A percentile compares a stretch with the other conserved stretches of the same genome.
These are phyloP conservation scores for Colletotrichum orchidophilum DNA, from an alignment of 2,329 filamentous ascomycete species.

Conservation along the genomic window DNA sequence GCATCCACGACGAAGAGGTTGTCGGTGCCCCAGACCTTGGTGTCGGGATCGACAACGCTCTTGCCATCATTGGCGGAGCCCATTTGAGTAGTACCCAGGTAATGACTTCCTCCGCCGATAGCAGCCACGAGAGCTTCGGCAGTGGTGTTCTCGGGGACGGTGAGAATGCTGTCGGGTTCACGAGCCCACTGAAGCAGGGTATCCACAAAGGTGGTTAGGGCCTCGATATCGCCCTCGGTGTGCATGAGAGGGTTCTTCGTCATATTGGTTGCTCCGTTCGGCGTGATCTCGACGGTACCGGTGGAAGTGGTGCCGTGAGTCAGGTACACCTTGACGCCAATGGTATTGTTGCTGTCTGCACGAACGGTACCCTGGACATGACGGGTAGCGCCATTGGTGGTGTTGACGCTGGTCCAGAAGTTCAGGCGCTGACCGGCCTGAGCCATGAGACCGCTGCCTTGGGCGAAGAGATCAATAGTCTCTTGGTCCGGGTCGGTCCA, in stretches of 20 bases:
- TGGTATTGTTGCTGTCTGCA: conserved; percentile 49
- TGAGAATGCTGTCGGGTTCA: conserved; percentile 36
- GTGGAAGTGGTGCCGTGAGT: conserved; percentile 59
- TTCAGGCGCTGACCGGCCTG: conserved; percentile 57
- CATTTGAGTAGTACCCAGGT: conserved; percentile 43
- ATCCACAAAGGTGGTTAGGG: conserved; percentile 40
- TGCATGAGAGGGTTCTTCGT: conserved; percentile 47
- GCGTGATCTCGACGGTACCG: conserved; percentile 53
- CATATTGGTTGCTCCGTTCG: conserved; percentile 52
- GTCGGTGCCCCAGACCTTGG: conserved; percentile 43
- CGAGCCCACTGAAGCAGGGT: conserved; percentile 40
- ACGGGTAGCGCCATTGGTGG: conserved; percentile 49
- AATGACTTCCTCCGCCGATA: conserved; percentile 41
- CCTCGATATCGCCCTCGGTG: conserved; percentile 42
- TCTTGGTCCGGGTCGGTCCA: conserved; percentile 42
- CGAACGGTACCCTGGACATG: conserved; percentile 57
- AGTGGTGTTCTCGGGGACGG: conserved; percentile 34
- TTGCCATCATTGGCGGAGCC: conserved; percentile 42
- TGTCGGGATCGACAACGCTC: conserved; percentile 44
- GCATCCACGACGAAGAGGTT: conserved; percentile 44
- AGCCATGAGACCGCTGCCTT: conserved; percentile 50
- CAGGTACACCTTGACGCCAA: conserved; percentile 60
- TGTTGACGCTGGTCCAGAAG: conserved; percentile 56
- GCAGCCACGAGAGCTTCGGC: conserved; percentile 38
- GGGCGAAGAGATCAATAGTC: conserved; percentile 45